Evolutionary conservation across 352 stramenopile genomes (phyloP), one percentile per base, ranked within the genome.

Genomic region (Phytophthora megakarya): DNA sequence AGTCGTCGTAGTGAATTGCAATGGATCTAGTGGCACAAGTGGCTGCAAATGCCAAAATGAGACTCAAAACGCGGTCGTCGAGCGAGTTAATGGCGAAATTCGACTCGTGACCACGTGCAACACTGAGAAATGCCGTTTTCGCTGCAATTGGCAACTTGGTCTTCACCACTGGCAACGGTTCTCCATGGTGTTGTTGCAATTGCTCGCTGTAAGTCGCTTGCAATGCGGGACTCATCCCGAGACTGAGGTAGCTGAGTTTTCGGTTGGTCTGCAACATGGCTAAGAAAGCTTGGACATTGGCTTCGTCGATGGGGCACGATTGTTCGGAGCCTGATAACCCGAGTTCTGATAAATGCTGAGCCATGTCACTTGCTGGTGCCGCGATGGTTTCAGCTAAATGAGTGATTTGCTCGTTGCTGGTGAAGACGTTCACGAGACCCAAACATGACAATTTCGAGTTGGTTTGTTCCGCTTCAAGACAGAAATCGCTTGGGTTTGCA

Each of bases 101-200:
- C 22, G 1, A 1, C 10, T 42, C 22, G 18, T 23, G 22, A 2
- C 45, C 33, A 42, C 51, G 39, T 3, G 56, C 12, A 7, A 56
- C 55, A n/a, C 69, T 73, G 22, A 76, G 21, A 12, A 76, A 71
- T 6, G 65, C 65, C 13, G 60, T 1, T 55, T 73, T 71, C 44
- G 49, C 42, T 35, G 7, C 3, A 1, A 56, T 15, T 0, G 59
- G 4, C 21, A 76, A 28, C 28, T 63, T 68, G 8, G 45, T 12
- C 22, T 73, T 44, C 32, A 71, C 59, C 25, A 73, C 37, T 11
- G 69, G 35, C 10, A 76, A 13, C 6, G 54, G 23, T 18, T 76
- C 65, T 5, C 65, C 65, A 25, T 73, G 54, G 16, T 67, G 57
- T 5, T 43, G 52, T n/a, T 49, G 43, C 11, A 76, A 64, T 3